phyloP scores from a whole-genome alignment of 2,329 filamentous ascomycete species.

The Biscogniauxia marginata region DNA sequence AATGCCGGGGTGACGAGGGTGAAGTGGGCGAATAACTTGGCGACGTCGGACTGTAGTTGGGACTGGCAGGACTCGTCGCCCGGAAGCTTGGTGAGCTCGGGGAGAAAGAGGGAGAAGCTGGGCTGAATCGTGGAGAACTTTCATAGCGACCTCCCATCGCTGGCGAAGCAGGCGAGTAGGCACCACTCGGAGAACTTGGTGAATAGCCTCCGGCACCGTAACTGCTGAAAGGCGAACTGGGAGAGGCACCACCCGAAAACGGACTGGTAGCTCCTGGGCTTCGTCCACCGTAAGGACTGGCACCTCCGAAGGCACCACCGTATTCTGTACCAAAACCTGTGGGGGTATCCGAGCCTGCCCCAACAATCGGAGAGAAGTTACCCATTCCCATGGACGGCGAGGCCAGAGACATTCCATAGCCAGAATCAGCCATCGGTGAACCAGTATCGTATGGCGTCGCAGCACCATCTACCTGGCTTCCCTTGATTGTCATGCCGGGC shows the following conservation, averaged over 20 bases:
- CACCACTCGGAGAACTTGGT: conserved; percentile 71
- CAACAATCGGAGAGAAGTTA: conserved; percentile 76
- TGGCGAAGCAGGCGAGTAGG: conserved; percentile 77
- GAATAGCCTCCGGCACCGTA: conserved; percentile 63
- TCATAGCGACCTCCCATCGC: conserved; percentile 58
- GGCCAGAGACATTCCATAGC: conserved; percentile 58
- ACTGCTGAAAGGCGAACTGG: conserved; percentile 62
- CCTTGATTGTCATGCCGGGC: conserved; percentile 75
- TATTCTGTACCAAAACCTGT: conserved; percentile 65
- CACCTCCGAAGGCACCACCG: conserved; percentile 46
- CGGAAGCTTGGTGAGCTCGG: conserved; percentile 49
- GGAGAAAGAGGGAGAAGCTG: conserved; percentile 62
- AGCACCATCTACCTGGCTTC: conserved; percentile 73
- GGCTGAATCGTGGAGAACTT: conserved; percentile 62
- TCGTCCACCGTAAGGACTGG: conserved; percentile 66
- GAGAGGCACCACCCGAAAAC: conserved; percentile 66
- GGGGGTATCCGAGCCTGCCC: conserved; percentile 69
- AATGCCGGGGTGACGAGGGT: conserved; percentile 55
- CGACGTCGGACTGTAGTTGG: conserved; percentile 64
- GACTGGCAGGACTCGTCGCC: conserved; percentile 54
- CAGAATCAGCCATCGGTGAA: conserved; percentile 73
- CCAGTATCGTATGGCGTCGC: conserved; percentile 93
- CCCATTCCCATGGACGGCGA: conserved; percentile 56
- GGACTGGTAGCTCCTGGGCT: conserved; percentile 74
- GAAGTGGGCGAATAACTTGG: conserved; percentile 65